phyloP scores from a whole-genome alignment of 768 basidiomycete species.

The Trametes punicea region DNA sequence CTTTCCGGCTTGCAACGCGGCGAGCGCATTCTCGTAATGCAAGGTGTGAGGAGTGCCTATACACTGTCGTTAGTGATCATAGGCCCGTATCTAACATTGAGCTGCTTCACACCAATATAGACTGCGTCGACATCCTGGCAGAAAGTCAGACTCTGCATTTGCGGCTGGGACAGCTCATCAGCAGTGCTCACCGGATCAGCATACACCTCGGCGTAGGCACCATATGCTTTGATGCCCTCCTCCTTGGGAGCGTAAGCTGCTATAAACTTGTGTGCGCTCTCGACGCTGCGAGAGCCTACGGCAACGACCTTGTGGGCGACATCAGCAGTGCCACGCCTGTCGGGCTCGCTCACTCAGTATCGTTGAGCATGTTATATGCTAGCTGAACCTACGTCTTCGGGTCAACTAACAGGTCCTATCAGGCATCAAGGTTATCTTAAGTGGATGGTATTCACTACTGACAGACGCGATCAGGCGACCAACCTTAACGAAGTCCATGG shows the following conservation, averaged over 20 bases:
- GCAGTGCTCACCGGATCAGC: slow-evolving; percentile 51
- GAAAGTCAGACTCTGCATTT: not conserved
- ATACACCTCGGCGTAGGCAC: slow-evolving; percentile 72
- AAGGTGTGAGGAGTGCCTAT: slow-evolving; percentile 80
- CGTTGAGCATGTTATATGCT: not conserved
- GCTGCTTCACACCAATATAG: slow-evolving; percentile 68
- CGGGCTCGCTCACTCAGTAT: no score
- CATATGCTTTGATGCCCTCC: slow-evolving; percentile 60
- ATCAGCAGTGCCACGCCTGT: slow-evolving; percentile 63
- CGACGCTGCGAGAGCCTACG: slow-evolving; percentile 71
- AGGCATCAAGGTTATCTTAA: not conserved
- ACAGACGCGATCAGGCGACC: slow-evolving; percentile 1
- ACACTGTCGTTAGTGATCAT: not conserved
- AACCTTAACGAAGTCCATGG: slow-evolving; percentile 65
- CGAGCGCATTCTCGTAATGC: slow-evolving; percentile 76
- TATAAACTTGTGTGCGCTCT: slow-evolving; percentile 72
- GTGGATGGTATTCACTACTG: not conserved
- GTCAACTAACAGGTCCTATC: slow-evolving; percentile 71
- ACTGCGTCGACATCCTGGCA: slow-evolving; percentile 66
- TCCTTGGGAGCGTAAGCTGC: slow-evolving; percentile 47
- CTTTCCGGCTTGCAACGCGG: slow-evolving; percentile 75
- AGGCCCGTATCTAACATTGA: no score
- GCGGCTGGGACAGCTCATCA: not conserved
- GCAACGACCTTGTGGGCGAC: slow-evolving; percentile 66
- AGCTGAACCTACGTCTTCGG: slow-evolving; percentile 54